phyloP scores from a whole-genome alignment of 2,329 filamentous ascomycete genomes.

The Alternaria triticina region DNA sequence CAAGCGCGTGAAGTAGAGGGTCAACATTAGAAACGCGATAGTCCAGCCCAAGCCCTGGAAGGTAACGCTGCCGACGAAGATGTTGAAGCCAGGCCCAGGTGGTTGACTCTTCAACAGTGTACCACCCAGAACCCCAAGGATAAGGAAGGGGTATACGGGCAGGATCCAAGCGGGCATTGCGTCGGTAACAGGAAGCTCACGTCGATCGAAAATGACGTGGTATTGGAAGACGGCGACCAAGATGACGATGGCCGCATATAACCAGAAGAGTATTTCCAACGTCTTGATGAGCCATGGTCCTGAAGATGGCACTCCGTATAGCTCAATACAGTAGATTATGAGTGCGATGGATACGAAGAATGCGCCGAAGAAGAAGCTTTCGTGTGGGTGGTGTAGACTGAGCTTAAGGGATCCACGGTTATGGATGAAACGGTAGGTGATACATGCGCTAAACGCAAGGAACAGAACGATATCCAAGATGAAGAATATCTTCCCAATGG shows the following conservation, averaged over 20 bases:
- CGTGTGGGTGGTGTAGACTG: slow-evolving; percentile 68
- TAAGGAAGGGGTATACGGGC: slow-evolving; percentile 42
- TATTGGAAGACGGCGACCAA: slow-evolving; percentile 86
- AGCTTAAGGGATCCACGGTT: slow-evolving; percentile 57
- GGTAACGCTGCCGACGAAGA: slow-evolving; percentile 63
- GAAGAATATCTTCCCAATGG: slow-evolving; percentile 71
- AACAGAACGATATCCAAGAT: slow-evolving; percentile 72
- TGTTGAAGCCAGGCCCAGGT: slow-evolving; percentile 22
- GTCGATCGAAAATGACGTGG: slow-evolving; percentile 94
- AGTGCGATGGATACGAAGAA: slow-evolving; percentile 68
- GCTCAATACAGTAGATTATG: slow-evolving; percentile 51
- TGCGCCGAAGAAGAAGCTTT: slow-evolving; percentile 75
- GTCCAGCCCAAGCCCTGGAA: slow-evolving; percentile 73
- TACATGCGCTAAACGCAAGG: slow-evolving; percentile 60
- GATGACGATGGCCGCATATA: slow-evolving; percentile 61
- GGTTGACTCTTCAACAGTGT: slow-evolving; percentile 47
- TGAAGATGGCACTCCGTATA: slow-evolving; percentile 67
- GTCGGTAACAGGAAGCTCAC: slow-evolving; percentile 54
- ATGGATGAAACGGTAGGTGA: slow-evolving; percentile 63
- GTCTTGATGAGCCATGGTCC: slow-evolving; percentile 62
- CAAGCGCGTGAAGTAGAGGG: slow-evolving; percentile 72
- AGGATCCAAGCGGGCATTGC: slow-evolving; percentile 51
- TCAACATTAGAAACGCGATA: slow-evolving; percentile 71
- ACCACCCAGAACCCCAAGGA: slow-evolving; percentile 47
- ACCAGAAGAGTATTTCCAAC: slow-evolving; percentile 72